phyloP scores from a whole-genome alignment of 2,329 filamentous ascomycete species.

The Trichocomaceae sp. region DNA sequence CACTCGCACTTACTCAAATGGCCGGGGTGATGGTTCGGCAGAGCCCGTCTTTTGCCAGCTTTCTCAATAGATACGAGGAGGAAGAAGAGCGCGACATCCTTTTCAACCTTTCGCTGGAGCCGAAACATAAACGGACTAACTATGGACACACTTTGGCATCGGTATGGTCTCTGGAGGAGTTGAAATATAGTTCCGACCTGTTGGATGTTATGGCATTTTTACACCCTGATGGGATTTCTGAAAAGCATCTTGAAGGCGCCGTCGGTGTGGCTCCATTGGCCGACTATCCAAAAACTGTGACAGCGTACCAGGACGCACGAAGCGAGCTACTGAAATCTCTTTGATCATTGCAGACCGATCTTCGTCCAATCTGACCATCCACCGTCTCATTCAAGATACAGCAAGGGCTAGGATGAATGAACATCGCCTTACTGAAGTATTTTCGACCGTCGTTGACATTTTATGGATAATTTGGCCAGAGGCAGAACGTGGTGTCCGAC shows the following conservation, averaged over 20 bases:
- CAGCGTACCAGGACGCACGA: neutral
- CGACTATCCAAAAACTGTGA: neutral
- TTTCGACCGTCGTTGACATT: neutral
- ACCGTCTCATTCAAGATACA: slow-evolving; percentile 1
- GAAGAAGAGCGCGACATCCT: neutral
- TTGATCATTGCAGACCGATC: neutral
- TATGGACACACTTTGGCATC: neutral
- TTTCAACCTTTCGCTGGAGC: neutral
- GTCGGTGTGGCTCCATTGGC: neutral
- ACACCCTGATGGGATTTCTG: neutral
- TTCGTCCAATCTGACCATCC: neutral
- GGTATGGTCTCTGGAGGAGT: neutral
- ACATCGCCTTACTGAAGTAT: neutral
- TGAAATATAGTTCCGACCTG: neutral
- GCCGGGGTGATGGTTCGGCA: neutral
- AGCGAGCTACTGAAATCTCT: neutral
- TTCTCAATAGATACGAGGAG: neutral
- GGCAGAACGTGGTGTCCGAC: neutral
- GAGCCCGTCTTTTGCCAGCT: neutral
- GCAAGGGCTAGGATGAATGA: slow-evolving; percentile 1
- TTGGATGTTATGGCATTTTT: neutral
- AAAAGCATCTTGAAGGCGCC: neutral
- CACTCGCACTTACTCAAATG: slow-evolving; percentile 2
- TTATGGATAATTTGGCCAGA: neutral
- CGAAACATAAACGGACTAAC: neutral